Evolutionary conservation across 78 protist species (phyloP).

Genomic region (Cavenderia fasciculata): DNA sequence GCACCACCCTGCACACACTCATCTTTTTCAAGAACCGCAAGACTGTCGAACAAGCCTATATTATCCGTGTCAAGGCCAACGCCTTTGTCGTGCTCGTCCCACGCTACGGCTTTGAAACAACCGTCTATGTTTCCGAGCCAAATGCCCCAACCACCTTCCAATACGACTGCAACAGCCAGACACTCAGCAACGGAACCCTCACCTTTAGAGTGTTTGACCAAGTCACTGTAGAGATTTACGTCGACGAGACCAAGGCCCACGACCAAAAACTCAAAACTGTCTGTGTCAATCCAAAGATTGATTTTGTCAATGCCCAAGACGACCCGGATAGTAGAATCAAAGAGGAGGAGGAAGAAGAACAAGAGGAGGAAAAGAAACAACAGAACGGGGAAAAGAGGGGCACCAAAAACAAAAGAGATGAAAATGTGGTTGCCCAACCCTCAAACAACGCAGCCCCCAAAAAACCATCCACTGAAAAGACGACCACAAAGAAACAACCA

Average conservation of each 20-base stretch:
- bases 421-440: no score
- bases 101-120: constrained; percentile 74
- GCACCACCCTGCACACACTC: constrained; percentile 86
- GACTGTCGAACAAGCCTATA: constrained; percentile 82
- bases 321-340: no score
- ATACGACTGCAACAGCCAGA: constrained; percentile 46
- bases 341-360: no score
- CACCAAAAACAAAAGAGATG: no score
- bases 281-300: constrained; percentile 73
- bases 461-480: no score
- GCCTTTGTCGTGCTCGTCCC: constrained; percentile 87
- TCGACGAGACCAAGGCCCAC: constrained; percentile 65
- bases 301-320: no score
- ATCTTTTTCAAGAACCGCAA: constrained; percentile 84
- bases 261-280: constrained; percentile 63
- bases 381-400: no score
- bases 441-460: no score
- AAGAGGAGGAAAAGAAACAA: no score
- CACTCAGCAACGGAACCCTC: constrained; percentile 28
- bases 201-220: constrained; percentile 66
- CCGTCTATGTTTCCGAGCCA: constrained; percentile 61
- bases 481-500: not conserved
- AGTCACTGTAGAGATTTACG: constrained; percentile 57
- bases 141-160: not conserved
- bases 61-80: constrained; percentile 83